Percentiles rank a stretch among this genome's conserved stretches.
phyloP scores from a whole-genome alignment of 139 green algal genomes.

The Tetraselmis striata region DNA sequence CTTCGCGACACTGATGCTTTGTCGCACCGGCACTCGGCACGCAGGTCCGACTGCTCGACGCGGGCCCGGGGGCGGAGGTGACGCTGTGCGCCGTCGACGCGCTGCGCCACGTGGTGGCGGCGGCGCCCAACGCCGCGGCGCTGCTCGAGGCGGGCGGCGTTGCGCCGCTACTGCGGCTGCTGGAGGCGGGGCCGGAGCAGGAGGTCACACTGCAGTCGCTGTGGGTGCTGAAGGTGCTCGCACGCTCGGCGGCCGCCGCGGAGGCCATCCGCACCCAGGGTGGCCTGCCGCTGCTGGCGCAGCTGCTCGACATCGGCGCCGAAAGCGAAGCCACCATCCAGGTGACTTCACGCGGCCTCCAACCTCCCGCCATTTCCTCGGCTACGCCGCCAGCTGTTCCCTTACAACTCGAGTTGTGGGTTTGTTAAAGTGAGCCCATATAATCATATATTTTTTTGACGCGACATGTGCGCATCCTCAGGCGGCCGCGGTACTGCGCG shows the following conservation, averaged over 20 bases:
- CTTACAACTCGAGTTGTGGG: no score
- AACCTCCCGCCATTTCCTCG: no score
- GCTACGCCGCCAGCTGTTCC: no score
- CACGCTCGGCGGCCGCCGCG: not conserved
- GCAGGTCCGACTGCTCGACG: not conserved
- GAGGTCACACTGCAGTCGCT: not conserved
- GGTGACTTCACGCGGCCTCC: no score
- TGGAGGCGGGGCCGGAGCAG: not conserved
- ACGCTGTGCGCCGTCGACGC: not conserved
- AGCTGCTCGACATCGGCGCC: not conserved
- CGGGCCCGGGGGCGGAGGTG: not conserved
- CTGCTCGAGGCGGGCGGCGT: not conserved
- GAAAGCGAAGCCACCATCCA: not conserved
- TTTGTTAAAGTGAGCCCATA: no score
- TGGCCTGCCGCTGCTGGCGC: not conserved
- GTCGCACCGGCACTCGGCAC: no score
- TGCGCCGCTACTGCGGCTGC: not conserved
- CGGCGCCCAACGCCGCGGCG: not conserved
- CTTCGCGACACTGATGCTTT: no score
- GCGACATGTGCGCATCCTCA: no score
- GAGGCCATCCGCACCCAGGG: not conserved
- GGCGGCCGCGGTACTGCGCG: not conserved
- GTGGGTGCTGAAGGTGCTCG: not conserved
- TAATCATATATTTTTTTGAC: no score
- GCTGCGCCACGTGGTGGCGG: not conserved